Evolutionary conservation across 768 basidiomycete genomes (phyloP).

Genomic region (Leccinum fibrillosum): DNA sequence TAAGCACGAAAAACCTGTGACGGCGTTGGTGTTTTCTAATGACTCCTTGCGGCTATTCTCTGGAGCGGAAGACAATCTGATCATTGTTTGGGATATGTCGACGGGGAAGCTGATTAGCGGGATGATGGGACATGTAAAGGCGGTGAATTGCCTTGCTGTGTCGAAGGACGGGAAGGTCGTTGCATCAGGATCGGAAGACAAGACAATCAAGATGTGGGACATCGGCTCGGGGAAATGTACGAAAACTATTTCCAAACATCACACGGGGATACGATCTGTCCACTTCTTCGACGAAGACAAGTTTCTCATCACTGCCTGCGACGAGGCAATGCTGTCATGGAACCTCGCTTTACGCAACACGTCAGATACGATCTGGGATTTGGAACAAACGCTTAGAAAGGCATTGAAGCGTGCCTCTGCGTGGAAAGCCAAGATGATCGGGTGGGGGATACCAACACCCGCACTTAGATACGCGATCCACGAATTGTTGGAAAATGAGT

Average conservation of each 20-base stretch:
- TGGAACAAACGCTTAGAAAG: background rate
- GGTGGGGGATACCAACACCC: constrained; percentile 1
- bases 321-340: constrained; percentile 11
- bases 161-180: constrained; percentile 15
- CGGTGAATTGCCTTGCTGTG: constrained; percentile 15
- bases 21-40: constrained; percentile 20
- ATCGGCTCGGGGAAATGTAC: constrained; percentile 13
- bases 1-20: constrained; percentile 18
- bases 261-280: constrained; percentile 7
- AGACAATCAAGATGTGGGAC: constrained; percentile 26
- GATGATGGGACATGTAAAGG: constrained; percentile 19
- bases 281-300: constrained; percentile 13
- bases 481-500: background rate
- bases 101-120: constrained; percentile 11
- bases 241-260: constrained; percentile 11
- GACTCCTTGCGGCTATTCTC: constrained; percentile 21
- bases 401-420: background rate
- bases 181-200: constrained; percentile 25
- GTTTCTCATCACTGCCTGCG: constrained; percentile 6
- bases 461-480: background rate
- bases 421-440: constrained; percentile 7
- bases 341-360: constrained; percentile 2
- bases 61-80: constrained; percentile 21
- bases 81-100: constrained; percentile 18
- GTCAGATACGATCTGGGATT: background rate